Conservation (phyloP, 2,329 filamentous ascomycete species). For the Phoma herbarum region DNA sequence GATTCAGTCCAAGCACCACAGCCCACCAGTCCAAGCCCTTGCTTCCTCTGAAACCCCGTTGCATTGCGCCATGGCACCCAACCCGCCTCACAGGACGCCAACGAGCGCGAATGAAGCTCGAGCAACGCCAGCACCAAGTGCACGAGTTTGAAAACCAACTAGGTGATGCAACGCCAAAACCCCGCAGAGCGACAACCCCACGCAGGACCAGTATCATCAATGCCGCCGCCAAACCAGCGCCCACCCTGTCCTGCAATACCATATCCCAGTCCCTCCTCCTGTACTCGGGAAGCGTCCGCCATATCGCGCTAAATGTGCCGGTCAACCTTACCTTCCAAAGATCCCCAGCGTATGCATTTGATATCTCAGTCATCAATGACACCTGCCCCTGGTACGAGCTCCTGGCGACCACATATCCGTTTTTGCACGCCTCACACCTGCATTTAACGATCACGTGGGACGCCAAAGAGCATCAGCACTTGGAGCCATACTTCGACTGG, state of each 20-base stretch:
- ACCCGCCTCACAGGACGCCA: background rate
- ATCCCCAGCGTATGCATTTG: background rate
- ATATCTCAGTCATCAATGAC: background rate
- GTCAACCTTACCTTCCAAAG: background rate
- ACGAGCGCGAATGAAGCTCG: background rate
- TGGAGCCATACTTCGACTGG: background rate
- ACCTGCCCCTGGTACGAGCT: background rate
- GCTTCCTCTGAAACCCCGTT: background rate
- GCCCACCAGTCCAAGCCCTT: background rate
- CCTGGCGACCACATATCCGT: background rate
- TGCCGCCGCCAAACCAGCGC: background rate
- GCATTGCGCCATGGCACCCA: slow-evolving; percentile 1
- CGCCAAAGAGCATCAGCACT: background rate
- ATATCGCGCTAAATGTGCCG: background rate
- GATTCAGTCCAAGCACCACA: background rate
- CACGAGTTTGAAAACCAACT: background rate
- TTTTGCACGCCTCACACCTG: background rate
- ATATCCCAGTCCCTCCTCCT: background rate
- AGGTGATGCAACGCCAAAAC: background rate
- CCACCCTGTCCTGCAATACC: background rate
- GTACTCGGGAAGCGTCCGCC: background rate
- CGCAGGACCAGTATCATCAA: background rate
- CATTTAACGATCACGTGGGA: background rate
- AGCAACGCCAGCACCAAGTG: background rate
- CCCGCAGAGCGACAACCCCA: background rate